Evolutionary conservation across 1,139 yeast species (phyloP), one percentile per base, ranked within the genome.

Genomic region (Barnettozyma hawaiiensis): DNA sequence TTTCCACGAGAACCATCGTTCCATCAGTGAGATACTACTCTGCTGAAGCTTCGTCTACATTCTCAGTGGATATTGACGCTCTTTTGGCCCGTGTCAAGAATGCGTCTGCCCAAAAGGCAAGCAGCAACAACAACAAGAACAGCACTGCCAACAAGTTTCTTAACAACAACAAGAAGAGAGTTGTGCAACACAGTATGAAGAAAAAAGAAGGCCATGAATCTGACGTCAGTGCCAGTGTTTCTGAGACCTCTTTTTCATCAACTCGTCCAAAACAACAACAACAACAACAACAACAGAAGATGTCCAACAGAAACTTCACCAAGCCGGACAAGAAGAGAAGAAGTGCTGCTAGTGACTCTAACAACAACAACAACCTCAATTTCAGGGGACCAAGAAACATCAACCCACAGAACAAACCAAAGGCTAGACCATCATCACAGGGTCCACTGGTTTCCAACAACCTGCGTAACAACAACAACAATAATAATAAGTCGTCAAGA

Each of bases 11-110:
- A 18, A n/a, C 31, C 7, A 19, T n/a, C n/a, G n/a, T 24, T 18
- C 38, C 37, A 18, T 27, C 26, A 9, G 40, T 28, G 19, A 44
- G 47, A 44, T 5, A 23, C 21, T 38, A 44, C 23, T 27, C 46
- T 4, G 10, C 39, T 4, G 28, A 23, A 19, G 27, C 39, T n/a
- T n/a, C n/a, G 5, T 6, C 23, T 5, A 18, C 35, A 2, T 22
- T 37, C 27, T 29, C 40, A 2, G 34, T 39, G n/a, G 49, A 44
- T 36, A 42, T 46, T 11, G 46, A 42, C 12, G 42, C 42, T 5
- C 33, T 46, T 10, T 28, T 46, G 26, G 43, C 40, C 24, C 42
- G 47, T 40, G 49, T 46, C 14, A 38, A 33, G 16, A 33, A 16
- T 9, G 42, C 46, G 9, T 27, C 45, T 12, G 20, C 33, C 24